phyloP scores from a whole-genome alignment of 2,329 filamentous ascomycete genomes.

The Beauveria sp. region DNA sequence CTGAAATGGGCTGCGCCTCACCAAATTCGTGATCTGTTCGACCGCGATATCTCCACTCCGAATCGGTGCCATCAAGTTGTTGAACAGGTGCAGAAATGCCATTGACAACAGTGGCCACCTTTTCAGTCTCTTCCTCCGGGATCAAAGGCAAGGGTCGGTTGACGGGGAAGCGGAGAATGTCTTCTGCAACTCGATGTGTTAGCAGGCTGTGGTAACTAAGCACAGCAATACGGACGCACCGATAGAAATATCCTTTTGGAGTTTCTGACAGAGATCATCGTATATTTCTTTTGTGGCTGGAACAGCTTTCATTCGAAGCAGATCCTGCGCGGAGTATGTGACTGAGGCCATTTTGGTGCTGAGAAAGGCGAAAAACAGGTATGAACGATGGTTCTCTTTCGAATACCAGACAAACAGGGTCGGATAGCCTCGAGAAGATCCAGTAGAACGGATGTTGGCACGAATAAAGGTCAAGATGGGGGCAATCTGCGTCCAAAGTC shows the following conservation, averaged over 20 bases:
- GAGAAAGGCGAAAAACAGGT: constrained; percentile 34
- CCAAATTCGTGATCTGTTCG: constrained; percentile 36
- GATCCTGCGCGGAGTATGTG: constrained; percentile 36
- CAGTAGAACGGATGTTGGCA: constrained; percentile 17
- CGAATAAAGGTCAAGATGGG: constrained; percentile 29
- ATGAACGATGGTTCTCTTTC: constrained; percentile 26
- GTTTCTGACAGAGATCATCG: constrained; percentile 23
- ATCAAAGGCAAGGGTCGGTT: constrained; percentile 23
- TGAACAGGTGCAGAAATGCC: constrained; percentile 17
- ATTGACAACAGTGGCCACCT: background rate
- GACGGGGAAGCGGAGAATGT: constrained; percentile 24
- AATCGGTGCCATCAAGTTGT: constrained; percentile 33
- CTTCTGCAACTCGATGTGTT: constrained; percentile 17
- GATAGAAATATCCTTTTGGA: constrained; percentile 33
- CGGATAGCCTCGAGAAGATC: constrained; percentile 22
- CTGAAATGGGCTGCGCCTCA: constrained; percentile 41
- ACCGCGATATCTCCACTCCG: constrained; percentile 38
- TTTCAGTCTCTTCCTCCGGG: constrained; percentile 21
- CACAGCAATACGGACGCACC: constrained; percentile 23
- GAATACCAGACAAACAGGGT: constrained; percentile 34
- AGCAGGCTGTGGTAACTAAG: background rate
- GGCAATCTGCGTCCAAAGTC: constrained; percentile 22
- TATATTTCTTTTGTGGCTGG: constrained; percentile 21
- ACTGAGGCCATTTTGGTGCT: constrained; percentile 33
- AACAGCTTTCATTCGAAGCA: constrained; percentile 30